A percentile compares a stretch with the other conserved stretches of the same genome.
Evolutionary conservation across 495 filamentous ascomycete species (phyloP).

Genomic region (Aspergillus sclerotiicarbonarius): DNA sequence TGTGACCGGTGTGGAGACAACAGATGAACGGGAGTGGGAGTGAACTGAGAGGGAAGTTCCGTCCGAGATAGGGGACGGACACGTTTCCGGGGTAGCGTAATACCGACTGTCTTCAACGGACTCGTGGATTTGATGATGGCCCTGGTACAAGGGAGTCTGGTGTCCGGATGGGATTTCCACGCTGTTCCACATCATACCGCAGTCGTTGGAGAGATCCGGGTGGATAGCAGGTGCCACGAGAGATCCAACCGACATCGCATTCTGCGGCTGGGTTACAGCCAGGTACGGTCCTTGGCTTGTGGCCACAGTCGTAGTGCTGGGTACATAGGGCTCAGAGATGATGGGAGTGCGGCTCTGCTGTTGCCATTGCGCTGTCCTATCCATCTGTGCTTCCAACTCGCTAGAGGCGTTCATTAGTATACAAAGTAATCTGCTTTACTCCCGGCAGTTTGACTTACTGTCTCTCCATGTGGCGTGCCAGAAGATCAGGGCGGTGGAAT

Average conservation of each 20-base stretch:
- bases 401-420: slow-evolving; percentile 22
- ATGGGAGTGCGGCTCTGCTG: slow-evolving; percentile 24
- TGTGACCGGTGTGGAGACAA: slow-evolving; percentile 35
- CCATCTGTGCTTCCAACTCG: slow-evolving; percentile 42
- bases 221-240: slow-evolving; percentile 44
- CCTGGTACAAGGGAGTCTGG: slow-evolving; percentile 31
- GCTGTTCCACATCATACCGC: slow-evolving; percentile 39
- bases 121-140: slow-evolving; percentile 36
- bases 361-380: slow-evolving; percentile 32
- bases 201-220: slow-evolving; percentile 37
- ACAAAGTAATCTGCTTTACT: background rate
- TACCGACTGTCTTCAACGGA: slow-evolving; percentile 40
- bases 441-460: slow-evolving; percentile 57
- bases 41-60: slow-evolving; percentile 36
- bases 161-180: slow-evolving; percentile 40
- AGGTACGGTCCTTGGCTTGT: slow-evolving; percentile 25
- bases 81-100: slow-evolving; percentile 46
- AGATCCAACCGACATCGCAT: slow-evolving; percentile 46
- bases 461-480: slow-evolving; percentile 76
- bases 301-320: slow-evolving; percentile 31
- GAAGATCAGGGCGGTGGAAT: slow-evolving; percentile 78
- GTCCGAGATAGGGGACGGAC: slow-evolving; percentile 43
- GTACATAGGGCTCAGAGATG: slow-evolving; percentile 25
- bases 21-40: slow-evolving; percentile 36
- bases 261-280: slow-evolving; percentile 27